Evolutionary conservation across 2,329 filamentous ascomycete genomes (phyloP).

Genomic region (Xylariaceae sp.): DNA sequence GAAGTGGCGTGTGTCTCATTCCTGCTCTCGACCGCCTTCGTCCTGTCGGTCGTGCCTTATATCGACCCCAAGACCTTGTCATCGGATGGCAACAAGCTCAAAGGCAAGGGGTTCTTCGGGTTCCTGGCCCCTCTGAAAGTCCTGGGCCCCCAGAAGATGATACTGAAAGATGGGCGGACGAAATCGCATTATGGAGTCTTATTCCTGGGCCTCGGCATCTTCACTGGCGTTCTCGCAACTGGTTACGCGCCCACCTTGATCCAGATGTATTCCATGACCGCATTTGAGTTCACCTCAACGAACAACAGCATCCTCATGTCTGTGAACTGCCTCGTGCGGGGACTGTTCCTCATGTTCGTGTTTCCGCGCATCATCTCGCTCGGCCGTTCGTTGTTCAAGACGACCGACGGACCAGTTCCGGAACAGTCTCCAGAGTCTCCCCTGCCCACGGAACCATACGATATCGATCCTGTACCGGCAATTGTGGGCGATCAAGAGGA

Average conservation of each 20-base stretch:
- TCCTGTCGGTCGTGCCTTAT: slow-evolving; percentile 19
- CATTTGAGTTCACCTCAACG: slow-evolving; percentile 19
- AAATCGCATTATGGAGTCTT: slow-evolving; percentile 18
- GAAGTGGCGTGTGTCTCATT: slow-evolving; percentile 19
- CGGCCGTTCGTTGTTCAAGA: slow-evolving; percentile 18
- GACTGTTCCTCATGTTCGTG: slow-evolving; percentile 24
- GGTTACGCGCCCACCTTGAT: slow-evolving; percentile 22
- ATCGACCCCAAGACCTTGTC: slow-evolving; percentile 20
- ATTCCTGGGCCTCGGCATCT: slow-evolving; percentile 21
- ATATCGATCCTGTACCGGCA: slow-evolving; percentile 16
- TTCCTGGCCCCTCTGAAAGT: slow-evolving; percentile 15
- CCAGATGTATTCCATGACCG: slow-evolving; percentile 24
- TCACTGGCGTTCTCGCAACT: slow-evolving; percentile 21
- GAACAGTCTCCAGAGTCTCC: slow-evolving; percentile 11
- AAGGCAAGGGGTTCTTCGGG: slow-evolving; percentile 13
- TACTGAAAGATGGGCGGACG: slow-evolving; percentile 14
- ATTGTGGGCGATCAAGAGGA: slow-evolving; percentile 15
- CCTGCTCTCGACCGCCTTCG: slow-evolving; percentile 14
- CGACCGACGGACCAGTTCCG: neutral
- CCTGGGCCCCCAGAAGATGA: slow-evolving; percentile 19
- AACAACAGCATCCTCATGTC: slow-evolving; percentile 23
- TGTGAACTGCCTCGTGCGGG: slow-evolving; percentile 16
- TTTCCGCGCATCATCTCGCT: slow-evolving; percentile 24
- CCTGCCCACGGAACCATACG: slow-evolving; percentile 18
- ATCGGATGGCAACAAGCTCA: slow-evolving; percentile 7